phyloP scores from a whole-genome alignment of 2,329 filamentous ascomycete genomes.

The Microsporum audouinii region DNA sequence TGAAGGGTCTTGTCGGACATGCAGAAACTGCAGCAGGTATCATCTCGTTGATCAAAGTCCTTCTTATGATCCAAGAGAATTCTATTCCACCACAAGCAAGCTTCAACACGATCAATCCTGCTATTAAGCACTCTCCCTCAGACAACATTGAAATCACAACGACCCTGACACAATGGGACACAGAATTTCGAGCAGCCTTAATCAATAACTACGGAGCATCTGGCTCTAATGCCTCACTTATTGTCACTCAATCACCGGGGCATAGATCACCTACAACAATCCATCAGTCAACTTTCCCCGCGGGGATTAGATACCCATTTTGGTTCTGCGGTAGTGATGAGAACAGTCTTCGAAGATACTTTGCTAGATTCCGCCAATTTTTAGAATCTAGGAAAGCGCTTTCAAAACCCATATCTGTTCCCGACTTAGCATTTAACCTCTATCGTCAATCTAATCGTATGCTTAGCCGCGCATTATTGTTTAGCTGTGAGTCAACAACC shows the following conservation, averaged over 20 bases:
- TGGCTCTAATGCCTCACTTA: constrained; percentile 22
- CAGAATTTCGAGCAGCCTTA: constrained; percentile 6
- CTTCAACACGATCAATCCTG: constrained; percentile 16
- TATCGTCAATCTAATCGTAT: constrained; percentile 12
- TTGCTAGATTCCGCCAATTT: neutral
- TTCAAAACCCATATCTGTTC: neutral
- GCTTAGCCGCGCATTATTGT: constrained; percentile 10
- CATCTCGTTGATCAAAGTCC: constrained; percentile 21
- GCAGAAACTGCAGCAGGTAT: constrained; percentile 26
- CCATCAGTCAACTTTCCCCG: neutral
- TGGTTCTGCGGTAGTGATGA: constrained; percentile 4
- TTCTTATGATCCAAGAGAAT: constrained; percentile 23
- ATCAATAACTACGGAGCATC: constrained; percentile 22
- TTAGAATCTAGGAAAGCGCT: neutral
- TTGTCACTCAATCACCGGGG: constrained; percentile 4
- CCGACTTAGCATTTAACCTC: constrained; percentile 8
- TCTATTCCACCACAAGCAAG: constrained; percentile 21
- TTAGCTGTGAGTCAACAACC: constrained; percentile 1
- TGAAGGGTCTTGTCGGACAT: constrained; percentile 29
- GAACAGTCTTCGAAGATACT: constrained; percentile 3
- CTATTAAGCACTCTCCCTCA: constrained; percentile 2
- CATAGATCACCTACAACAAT: neutral
- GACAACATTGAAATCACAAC: constrained; percentile 1
- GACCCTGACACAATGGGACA: neutral
- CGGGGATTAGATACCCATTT: neutral